phyloP scores from a whole-genome alignment of 805 yeast species.

The Wickerhamomyces sydowiorum region DNA sequence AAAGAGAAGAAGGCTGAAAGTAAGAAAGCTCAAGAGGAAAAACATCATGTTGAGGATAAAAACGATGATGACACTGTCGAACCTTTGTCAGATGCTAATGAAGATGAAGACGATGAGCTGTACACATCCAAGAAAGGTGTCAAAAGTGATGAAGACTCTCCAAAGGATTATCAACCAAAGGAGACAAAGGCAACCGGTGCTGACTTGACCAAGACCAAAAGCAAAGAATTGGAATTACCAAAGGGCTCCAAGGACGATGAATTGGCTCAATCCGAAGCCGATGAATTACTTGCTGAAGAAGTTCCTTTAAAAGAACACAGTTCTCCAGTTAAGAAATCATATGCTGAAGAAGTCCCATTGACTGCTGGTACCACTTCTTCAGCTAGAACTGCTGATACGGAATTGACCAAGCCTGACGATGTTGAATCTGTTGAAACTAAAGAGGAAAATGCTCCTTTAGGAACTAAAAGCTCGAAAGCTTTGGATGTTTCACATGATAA shows the following conservation, averaged over 20 bases:
- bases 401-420: neutral
- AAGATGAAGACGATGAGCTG: slow-evolving; percentile 1
- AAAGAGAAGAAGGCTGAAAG: neutral
- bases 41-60: slow-evolving; percentile 2
- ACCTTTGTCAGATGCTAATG: slow-evolving; percentile 1
- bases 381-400: neutral
- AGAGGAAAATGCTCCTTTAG: neutral
- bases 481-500: neutral
- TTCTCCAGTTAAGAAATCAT: neutral
- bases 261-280: slow-evolving; percentile 5
- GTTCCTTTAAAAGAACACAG: neutral
- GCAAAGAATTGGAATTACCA: slow-evolving; percentile 2
- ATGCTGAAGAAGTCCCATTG: neutral
- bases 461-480: neutral
- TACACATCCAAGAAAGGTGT: neutral
- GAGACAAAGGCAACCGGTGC: slow-evolving; percentile 1
- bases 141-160: neutral
- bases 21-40: slow-evolving; percentile 1
- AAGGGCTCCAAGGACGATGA: slow-evolving; percentile 1
- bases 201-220: neutral
- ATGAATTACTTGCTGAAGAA: slow-evolving; percentile 4
- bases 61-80: slow-evolving; percentile 4
- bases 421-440: neutral
- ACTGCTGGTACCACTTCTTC: neutral
- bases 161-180: neutral